These are phyloP conservation scores for Kodamaea sagamina DNA, from an alignment of 805 yeast genomes.

Conservation along the genomic window DNA sequence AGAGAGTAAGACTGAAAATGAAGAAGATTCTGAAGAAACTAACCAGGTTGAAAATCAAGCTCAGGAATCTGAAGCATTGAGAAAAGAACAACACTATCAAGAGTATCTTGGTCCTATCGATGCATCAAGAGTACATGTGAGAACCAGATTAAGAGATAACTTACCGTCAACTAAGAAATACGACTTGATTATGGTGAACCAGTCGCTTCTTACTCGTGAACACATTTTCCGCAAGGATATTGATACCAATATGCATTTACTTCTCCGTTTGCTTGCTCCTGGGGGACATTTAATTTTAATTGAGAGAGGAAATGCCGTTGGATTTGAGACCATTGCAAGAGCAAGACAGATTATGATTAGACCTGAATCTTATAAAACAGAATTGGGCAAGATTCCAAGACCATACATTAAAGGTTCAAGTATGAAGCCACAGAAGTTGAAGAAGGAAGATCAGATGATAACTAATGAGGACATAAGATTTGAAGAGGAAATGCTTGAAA, in stretches of 20 bases:
- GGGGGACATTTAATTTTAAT: constrained; percentile 76
- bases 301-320: constrained; percentile 88
- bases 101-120: constrained; percentile 49
- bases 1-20: constrained; percentile 8
- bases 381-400: constrained; percentile 65
- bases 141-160: constrained; percentile 56
- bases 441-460: constrained; percentile 37
- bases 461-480: constrained; percentile 36
- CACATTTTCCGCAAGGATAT: constrained; percentile 69
- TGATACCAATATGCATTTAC: constrained; percentile 62
- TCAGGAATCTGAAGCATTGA: constrained; percentile 13
- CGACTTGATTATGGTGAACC: constrained; percentile 82
- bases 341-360: constrained; percentile 90
- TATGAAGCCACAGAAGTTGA: constrained; percentile 40
- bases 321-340: constrained; percentile 84
- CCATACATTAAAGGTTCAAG: constrained; percentile 60
- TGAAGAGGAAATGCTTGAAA: constrained; percentile 33
- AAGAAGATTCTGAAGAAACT: constrained; percentile 1
- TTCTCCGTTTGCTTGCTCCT: constrained; percentile 66
- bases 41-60: too few relatives aligned
- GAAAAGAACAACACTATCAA: constrained; percentile 11
- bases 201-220: constrained; percentile 65
- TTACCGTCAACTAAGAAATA: constrained; percentile 58
- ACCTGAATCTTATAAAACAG: constrained; percentile 65
- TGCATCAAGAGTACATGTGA: constrained; percentile 54